phyloP scores from a whole-genome alignment of 768 basidiomycete genomes.

The Termitomyces heimii region DNA sequence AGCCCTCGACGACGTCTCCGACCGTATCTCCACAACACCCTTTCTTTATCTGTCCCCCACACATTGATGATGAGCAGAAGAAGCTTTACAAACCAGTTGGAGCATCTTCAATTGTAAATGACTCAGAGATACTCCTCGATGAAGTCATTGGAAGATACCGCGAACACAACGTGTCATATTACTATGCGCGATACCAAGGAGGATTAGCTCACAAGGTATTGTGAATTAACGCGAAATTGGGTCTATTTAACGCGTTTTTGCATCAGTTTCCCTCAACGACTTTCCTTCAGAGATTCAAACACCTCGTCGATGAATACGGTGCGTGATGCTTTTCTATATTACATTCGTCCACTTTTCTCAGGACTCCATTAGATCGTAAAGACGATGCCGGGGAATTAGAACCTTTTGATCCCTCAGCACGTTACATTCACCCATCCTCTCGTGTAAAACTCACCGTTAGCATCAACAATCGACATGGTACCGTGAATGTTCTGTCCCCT shows the following conservation, averaged over 20 bases:
- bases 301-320: constrained; percentile 55
- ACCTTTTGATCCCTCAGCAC: constrained; percentile 56
- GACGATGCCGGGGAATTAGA: constrained; percentile 35
- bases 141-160: constrained; percentile 56
- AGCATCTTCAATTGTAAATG: constrained; percentile 25
- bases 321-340: constrained; percentile 18
- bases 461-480: constrained; percentile 21
- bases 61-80: constrained; percentile 30
- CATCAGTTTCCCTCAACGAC: constrained; percentile 36
- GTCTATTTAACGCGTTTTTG: constrained; percentile 20
- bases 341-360: constrained; percentile 5
- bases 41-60: constrained; percentile 34
- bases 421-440: constrained; percentile 53
- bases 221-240: constrained; percentile 10
- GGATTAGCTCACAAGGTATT: constrained; percentile 58
- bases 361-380: constrained; percentile 35
- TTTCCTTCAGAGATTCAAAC: constrained; percentile 32
- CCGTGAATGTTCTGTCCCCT: constrained; percentile 19
- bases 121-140: constrained; percentile 27
- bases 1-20: not conserved
- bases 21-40: not conserved
- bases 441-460: constrained; percentile 37
- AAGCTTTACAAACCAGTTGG: constrained; percentile 32
- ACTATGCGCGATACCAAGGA: constrained; percentile 53
- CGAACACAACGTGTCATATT: constrained; percentile 36